These are phyloP conservation scores for Boletus rubroflammeus DNA, from an alignment of 768 basidiomycete species.

Conservation along the genomic window DNA sequence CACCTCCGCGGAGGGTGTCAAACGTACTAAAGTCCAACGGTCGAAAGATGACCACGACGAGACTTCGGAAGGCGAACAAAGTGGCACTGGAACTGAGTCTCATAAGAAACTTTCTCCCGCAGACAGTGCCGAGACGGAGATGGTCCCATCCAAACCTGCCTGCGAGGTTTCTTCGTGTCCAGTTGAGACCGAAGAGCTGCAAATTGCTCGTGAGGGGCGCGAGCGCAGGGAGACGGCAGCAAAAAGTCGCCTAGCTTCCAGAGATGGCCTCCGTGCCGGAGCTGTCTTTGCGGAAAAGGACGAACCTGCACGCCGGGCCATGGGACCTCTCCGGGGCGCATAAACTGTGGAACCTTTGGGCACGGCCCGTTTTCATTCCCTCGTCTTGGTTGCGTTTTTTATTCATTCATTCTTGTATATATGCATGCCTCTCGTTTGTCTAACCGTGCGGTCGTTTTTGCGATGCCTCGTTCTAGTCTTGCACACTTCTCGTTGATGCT, in stretches of 20 bases:
- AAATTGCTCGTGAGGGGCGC: conserved; percentile 23
- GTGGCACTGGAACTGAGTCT: neutral
- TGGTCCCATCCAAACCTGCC: conserved; percentile 4
- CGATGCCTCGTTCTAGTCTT: conserved; percentile 12
- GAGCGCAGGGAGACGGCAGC: conserved; percentile 22
- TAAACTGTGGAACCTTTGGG: neutral
- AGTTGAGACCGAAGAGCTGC: conserved; percentile 4
- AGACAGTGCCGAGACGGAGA: conserved; percentile 3
- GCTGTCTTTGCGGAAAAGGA: conserved; percentile 28
- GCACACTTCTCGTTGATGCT: conserved; percentile 9
- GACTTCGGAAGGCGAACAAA: conserved; percentile 18
- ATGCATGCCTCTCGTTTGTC: neutral
- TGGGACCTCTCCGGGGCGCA: conserved; percentile 26
- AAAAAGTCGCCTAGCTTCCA: conserved; percentile 22
- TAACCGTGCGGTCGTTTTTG: conserved; percentile 2
- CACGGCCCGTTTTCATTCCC: too few species aligned
- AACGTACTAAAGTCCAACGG: conserved; percentile 10
- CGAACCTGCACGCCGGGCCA: conserved; percentile 29
- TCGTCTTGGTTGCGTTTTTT: neutral
- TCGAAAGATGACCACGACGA: conserved; percentile 5
- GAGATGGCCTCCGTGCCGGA: conserved; percentile 30
- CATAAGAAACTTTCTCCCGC: neutral
- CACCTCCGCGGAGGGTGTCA: conserved; percentile 8
- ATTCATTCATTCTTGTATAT: conserved; percentile 12
- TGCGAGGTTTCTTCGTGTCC: neutral